Evolutionary conservation across 306 rosid species (phyloP), one percentile per base, ranked within the genome.

Genomic region (Morella rubra): DNA sequence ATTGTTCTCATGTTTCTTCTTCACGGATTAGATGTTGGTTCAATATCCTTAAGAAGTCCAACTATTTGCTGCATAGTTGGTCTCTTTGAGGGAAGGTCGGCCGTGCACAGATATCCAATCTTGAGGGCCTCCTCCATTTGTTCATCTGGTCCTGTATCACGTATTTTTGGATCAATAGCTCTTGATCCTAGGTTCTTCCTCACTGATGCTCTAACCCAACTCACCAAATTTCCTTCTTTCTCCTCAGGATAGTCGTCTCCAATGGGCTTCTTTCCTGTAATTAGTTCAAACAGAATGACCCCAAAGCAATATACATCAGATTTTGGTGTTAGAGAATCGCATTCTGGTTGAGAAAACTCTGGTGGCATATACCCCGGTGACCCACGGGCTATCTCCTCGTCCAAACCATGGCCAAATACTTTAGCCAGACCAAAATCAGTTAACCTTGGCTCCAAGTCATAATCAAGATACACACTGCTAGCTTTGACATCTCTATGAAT

Each of bases 31-130:
- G 85, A 69, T 72, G 80, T 5, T 81, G 96, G 92, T 77, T 92
- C 96, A 61, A 95, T 89, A 77, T 95, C 99, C 82, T 92, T 95
- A 19, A 95, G 91, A 76, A 95, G 99, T 76, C 99, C 99, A 73
- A 95, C 97, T 69, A 95, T 92, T 86, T 95, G 99, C 77, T 95
- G 99, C 99, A 90, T 95, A 80, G 84, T 90, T 46, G 99, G 99
- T 73, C 99, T 84, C 83, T 95, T 95, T n/a, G 86, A 82, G 76
- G 99, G 97, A 73, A 87, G 84, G 22, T 92, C 99, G 59, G 99
- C 99, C 15, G 99, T 96, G 89, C 99, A 96, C 4, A 96, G 88
- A 84, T 93, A 96, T 12, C 93, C 98, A 77, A 93, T 90, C 88
- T 96, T 96, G 40, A 96, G 88, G 65, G 98, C 96, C 85, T 96